These are phyloP conservation scores for Micromonas pusilla DNA, from an alignment of 139 green algal genomes.

Conservation along the genomic window DNA sequence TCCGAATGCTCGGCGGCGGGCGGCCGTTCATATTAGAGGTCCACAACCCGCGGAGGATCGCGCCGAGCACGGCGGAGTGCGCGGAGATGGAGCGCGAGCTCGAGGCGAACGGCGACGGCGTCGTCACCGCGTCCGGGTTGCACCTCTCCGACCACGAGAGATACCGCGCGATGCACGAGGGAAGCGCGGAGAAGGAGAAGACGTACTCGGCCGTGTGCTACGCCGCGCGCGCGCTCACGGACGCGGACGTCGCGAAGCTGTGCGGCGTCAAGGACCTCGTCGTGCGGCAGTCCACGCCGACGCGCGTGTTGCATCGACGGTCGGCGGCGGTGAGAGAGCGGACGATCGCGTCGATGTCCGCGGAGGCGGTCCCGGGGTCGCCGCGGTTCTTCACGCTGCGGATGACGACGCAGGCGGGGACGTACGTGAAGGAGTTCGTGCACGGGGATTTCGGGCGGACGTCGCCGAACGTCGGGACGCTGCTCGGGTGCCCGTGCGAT, in stretches of 20 bases:
- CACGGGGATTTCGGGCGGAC: conserved; percentile 73
- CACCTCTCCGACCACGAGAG: background rate
- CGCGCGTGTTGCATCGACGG: conserved; percentile 74
- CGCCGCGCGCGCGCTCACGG: background rate
- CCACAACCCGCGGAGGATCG: conserved; percentile 37
- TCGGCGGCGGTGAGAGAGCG: conserved; percentile 49
- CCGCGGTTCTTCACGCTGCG: conserved; percentile 54
- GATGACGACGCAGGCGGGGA: conserved; percentile 66
- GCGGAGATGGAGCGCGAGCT: background rate
- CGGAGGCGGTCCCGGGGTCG: conserved; percentile 9
- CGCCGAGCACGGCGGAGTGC: conserved; percentile 1
- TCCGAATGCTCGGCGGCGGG: conserved; percentile 75
- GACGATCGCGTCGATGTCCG: conserved; percentile 39
- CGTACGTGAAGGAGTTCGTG: conserved; percentile 91
- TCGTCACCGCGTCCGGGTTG: conserved; percentile 16
- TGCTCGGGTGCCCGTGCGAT: conserved; percentile 42
- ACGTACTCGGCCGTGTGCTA: conserved; percentile 50
- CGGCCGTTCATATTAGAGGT: conserved; percentile 75
- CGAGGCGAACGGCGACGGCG: background rate
- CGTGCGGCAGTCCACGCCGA: conserved; percentile 72
- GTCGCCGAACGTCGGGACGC: conserved; percentile 49
- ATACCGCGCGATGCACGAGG: conserved; percentile 18
- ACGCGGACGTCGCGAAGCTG: conserved; percentile 34
- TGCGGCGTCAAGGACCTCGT: conserved; percentile 40
- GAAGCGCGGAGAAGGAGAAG: conserved; percentile 70